A percentile compares a stretch with the other conserved stretches of the same genome.
Conservation (phyloP, 805 yeast species). For the Wickerhamiella domercqiae region DNA sequence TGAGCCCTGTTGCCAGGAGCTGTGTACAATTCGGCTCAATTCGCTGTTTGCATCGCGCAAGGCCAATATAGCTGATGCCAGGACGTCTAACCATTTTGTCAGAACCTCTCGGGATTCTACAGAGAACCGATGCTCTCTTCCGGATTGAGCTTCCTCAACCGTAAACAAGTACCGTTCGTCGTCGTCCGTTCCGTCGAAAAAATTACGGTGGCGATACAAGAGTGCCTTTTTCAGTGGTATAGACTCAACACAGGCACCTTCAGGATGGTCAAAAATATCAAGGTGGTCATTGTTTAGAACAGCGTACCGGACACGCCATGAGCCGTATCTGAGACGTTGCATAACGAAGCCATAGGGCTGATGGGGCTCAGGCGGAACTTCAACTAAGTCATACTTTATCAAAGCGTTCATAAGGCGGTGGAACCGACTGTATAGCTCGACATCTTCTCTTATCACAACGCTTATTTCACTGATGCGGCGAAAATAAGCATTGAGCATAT, state of each 20-base stretch:
- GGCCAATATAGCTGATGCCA: too few species aligned
- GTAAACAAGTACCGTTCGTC: slow-evolving; percentile 9
- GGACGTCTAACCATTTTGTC: slow-evolving; percentile 5
- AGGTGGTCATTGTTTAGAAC: slow-evolving; percentile 6
- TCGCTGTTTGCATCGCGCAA: too few species aligned
- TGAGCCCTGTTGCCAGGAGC: too few species aligned
- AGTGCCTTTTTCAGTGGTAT: not conserved
- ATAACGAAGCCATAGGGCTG: slow-evolving; percentile 1
- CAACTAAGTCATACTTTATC: slow-evolving; percentile 4
- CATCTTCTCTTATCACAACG: not conserved
- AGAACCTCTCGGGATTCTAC: slow-evolving; percentile 7
- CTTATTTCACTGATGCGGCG: not conserved
- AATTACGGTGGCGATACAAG: not conserved
- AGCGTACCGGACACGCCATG: slow-evolving; percentile 1
- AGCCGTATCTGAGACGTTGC: not conserved
- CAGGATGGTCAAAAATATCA: slow-evolving; percentile 2
- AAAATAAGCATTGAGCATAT: slow-evolving; percentile 37
- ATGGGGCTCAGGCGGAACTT: slow-evolving; percentile 4
- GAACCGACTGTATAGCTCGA: slow-evolving; percentile 1
- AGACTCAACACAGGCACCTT: slow-evolving; percentile 3
- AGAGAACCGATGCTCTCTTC: slow-evolving; percentile 1
- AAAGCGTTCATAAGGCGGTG: slow-evolving; percentile 1
- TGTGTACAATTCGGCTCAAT: too few species aligned
- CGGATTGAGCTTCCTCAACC: not conserved
- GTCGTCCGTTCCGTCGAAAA: slow-evolving; percentile 4